Conservation (phyloP, 345 rosid species). For the Citrus reticulata region DNA sequence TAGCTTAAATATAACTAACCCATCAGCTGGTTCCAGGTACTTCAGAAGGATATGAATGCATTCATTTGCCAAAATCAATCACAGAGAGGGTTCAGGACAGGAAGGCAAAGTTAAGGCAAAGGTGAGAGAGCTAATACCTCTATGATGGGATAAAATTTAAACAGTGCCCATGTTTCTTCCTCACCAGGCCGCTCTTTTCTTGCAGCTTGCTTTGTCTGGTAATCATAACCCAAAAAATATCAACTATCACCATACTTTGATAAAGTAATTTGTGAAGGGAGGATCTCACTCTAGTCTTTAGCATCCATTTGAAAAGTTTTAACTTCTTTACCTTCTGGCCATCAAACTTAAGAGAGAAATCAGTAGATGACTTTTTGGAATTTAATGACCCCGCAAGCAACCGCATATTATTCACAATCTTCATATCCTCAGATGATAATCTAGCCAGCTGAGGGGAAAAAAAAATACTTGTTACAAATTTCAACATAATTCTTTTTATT, state of each 20-base stretch:
- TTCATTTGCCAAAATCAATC: background rate
- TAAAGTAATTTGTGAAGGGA: background rate
- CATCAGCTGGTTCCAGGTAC: background rate
- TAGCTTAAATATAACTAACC: background rate
- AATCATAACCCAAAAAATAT: constrained; percentile 16
- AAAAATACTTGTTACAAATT: background rate
- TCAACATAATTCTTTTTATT: background rate
- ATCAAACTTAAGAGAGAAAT: constrained; percentile 85
- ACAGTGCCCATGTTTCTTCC: constrained; percentile 90
- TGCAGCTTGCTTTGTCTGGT: constrained; percentile 70
- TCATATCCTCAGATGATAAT: constrained; percentile 69
- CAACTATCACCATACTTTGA: constrained; percentile 5
- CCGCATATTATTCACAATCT: constrained; percentile 68
- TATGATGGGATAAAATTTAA: constrained; percentile 81
- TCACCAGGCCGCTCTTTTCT: constrained; percentile 84
- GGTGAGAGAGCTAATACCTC: constrained; percentile 47
- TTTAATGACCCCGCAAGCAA: constrained; percentile 63
- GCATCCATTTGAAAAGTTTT: background rate
- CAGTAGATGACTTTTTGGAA: constrained; percentile 35
- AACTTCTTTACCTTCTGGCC: constrained; percentile 59
- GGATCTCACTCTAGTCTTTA: constrained; percentile 3
- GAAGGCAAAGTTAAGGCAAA: background rate
- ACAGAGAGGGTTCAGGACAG: background rate
- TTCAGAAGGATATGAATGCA: background rate
- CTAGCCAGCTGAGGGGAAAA: constrained; percentile 61